A percentile compares a stretch with the other conserved stretches of the same genome.
These are phyloP conservation scores for Scheffersomyces lignicola DNA, from an alignment of 1,139 yeast species.

Conservation along the genomic window DNA sequence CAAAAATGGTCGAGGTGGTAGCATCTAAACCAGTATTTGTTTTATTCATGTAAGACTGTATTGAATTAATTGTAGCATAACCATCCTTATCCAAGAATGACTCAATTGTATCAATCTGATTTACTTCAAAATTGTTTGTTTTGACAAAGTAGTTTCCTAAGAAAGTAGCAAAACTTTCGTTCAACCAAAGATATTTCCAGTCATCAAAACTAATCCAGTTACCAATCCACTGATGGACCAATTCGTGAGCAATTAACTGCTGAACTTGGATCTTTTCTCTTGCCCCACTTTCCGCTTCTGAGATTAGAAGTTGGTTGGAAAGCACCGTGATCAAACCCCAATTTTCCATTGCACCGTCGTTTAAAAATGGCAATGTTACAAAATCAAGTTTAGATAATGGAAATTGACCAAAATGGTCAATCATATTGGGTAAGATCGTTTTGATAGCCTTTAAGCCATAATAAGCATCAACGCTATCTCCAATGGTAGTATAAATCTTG, in stretches of 20 bases:
- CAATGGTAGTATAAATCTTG: constrained; percentile 56
- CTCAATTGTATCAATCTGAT: constrained; percentile 36
- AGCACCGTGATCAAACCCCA: constrained; percentile 68
- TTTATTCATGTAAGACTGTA: constrained; percentile 25
- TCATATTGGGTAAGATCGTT: constrained; percentile 48
- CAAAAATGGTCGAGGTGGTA: constrained; percentile 41
- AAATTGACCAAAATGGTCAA: constrained; percentile 42
- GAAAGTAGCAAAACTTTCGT: constrained; percentile 76
- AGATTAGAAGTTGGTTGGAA: constrained; percentile 46
- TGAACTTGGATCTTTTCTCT: constrained; percentile 30
- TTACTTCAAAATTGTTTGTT: constrained; percentile 27
- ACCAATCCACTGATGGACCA: constrained; percentile 80
- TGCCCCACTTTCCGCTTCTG: constrained; percentile 19
- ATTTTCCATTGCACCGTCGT: constrained; percentile 80
- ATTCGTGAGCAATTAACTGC: constrained; percentile 66
- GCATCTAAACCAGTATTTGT: constrained; percentile 36
- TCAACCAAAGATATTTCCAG: constrained; percentile 70
- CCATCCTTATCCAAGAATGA: constrained; percentile 44
- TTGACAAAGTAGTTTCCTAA: constrained; percentile 49
- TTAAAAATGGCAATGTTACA: constrained; percentile 64
- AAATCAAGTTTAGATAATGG: constrained; percentile 67
- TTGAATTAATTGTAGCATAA: constrained; percentile 18
- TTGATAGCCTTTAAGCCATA: constrained; percentile 46
- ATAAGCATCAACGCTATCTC: constrained; percentile 45
- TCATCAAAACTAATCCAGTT: constrained; percentile 63